A percentile compares a stretch with the other conserved stretches of the same genome.
phyloP scores from a whole-genome alignment of 768 basidiomycete species.

The Tulasnella sp. region DNA sequence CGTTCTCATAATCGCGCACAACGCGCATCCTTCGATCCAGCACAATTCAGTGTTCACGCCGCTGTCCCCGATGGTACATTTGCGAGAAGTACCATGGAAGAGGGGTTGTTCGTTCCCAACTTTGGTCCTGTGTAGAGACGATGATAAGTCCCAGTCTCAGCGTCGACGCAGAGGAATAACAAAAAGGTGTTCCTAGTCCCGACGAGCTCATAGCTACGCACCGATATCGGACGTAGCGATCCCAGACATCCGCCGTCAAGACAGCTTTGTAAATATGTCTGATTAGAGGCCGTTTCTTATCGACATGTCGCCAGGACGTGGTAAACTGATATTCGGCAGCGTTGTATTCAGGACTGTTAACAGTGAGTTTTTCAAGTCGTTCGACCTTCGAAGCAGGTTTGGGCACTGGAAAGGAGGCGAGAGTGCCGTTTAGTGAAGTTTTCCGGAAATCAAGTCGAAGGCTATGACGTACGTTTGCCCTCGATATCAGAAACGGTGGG shows the following conservation, averaged over 20 bases:
- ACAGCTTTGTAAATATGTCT: neutral
- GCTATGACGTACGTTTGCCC: neutral
- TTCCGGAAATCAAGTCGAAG: no score
- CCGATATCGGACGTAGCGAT: neutral
- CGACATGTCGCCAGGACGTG: neutral
- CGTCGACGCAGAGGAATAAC: no score
- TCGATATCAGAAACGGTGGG: neutral
- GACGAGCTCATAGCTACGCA: no score
- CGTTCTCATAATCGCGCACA: neutral
- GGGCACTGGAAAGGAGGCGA: neutral
- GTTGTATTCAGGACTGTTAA: neutral
- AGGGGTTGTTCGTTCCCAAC: neutral
- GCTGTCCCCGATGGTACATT: neutral
- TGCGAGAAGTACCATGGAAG: conserved; percentile 6
- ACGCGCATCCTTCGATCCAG: neutral
- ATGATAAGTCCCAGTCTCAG: neutral
- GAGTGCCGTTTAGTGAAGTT: neutral
- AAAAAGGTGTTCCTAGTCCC: no score
- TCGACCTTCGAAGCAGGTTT: neutral
- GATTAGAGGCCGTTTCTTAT: neutral
- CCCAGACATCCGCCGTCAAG: neutral
- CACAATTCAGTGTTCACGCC: neutral
- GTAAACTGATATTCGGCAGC: neutral
- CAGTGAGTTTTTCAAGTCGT: neutral
- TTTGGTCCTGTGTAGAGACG: neutral